A percentile compares a stretch with the other conserved stretches of the same genome.
Evolutionary conservation across 1,284 basidiomycete genomes (phyloP).

Genomic region (Cutaneotrichosporon cavernicola): DNA sequence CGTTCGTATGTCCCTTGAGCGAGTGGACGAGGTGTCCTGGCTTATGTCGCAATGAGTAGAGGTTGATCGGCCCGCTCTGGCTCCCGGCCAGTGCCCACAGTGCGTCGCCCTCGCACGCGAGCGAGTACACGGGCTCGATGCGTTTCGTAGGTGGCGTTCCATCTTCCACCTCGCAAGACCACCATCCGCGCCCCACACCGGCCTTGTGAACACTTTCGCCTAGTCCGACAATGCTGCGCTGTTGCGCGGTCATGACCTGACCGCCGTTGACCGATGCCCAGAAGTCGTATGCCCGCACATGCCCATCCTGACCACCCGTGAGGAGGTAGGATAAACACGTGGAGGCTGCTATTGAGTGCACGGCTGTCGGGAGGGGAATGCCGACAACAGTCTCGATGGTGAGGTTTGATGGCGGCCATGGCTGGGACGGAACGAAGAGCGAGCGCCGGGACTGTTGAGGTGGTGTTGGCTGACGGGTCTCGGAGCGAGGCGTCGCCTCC

Average conservation of each 20-base stretch:
- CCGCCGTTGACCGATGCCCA: slow-evolving; percentile 85
- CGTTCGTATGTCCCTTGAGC: slow-evolving; percentile 68
- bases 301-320: slow-evolving; percentile 90
- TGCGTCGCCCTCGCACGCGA: slow-evolving; percentile 84
- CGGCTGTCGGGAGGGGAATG: slow-evolving; percentile 81
- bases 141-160: slow-evolving; percentile 18
- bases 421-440: slow-evolving; percentile 33
- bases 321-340: slow-evolving; percentile 85
- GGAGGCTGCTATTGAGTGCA: slow-evolving; percentile 79
- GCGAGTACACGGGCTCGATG: slow-evolving; percentile 75
- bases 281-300: slow-evolving; percentile 89
- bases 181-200: slow-evolving; percentile 84
- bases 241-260: slow-evolving; percentile 81
- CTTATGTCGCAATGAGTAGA: slow-evolving; percentile 89
- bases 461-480: slow-evolving; percentile 12
- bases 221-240: slow-evolving; percentile 80
- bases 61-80: slow-evolving; percentile 79
- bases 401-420: slow-evolving; percentile 59
- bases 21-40: slow-evolving; percentile 77
- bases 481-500: slow-evolving; percentile 1
- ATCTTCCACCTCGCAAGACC: slow-evolving; percentile 59
- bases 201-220: slow-evolving; percentile 90
- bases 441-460: slow-evolving; percentile 43
- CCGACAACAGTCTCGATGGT: slow-evolving; percentile 91
- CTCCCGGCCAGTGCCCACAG: slow-evolving; percentile 85